phyloP scores from a whole-genome alignment of 2,329 filamentous ascomycete species.

The Sporothrix protearum region DNA sequence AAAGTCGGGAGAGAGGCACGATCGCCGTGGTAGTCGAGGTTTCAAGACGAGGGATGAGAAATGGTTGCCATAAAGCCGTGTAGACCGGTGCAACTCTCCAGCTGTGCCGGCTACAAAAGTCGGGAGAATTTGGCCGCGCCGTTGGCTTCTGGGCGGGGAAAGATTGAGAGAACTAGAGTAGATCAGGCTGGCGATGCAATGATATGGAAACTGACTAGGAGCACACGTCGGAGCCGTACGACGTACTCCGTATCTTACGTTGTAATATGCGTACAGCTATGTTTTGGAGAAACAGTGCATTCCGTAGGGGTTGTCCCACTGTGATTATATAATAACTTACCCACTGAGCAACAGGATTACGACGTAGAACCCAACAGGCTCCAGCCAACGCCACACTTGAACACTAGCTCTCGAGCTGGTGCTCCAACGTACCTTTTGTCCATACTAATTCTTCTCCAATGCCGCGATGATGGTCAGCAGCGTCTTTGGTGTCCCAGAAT shows the following conservation, averaged over 20 bases:
- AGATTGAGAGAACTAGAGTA: neutral
- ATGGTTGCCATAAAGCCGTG: neutral
- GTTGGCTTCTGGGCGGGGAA: neutral
- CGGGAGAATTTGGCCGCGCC: neutral
- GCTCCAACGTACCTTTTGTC: conserved; percentile 19
- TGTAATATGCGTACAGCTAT: neutral
- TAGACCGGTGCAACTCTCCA: neutral
- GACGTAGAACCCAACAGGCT: neutral
- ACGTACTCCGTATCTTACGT: no score
- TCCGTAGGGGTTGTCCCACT: neutral
- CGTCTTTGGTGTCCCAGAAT: no score
- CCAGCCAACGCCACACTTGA: neutral
- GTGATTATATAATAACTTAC: neutral
- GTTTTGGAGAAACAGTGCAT: neutral
- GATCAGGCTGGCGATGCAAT: neutral
- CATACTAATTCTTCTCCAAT: conserved; percentile 2
- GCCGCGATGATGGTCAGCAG: neutral
- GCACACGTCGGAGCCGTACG: no score
- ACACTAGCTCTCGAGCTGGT: conserved; percentile 2
- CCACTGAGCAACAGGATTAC: no score
- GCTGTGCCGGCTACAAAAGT: neutral
- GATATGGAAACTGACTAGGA: no score
- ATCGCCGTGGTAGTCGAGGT: neutral
- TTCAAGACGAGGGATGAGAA: neutral
- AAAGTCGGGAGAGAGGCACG: neutral